Evolutionary conservation across 352 stramenopile species (phyloP), one percentile per base, ranked within the genome.

Genomic region (Elongisporangium prolatum): DNA sequence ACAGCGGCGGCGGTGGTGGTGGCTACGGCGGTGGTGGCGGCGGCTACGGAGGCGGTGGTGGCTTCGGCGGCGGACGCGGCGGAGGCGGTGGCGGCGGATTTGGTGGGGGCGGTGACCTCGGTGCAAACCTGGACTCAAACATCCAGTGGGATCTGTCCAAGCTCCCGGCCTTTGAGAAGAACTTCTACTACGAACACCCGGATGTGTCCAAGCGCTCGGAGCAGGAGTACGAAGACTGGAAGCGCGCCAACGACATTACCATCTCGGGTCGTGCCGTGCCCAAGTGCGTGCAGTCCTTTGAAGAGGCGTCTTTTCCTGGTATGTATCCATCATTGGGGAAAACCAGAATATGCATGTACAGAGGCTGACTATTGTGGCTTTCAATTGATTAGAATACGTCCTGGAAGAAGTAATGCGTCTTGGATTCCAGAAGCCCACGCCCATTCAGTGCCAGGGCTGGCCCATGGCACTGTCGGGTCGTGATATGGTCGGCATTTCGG

Each of bases 161-260:
- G 65, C 79, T 99, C 10, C 93, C 96, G 1, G 82, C 94, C 18
- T 99, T 99, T 65, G 96, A 99, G 72, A 99, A 99, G 75, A 98
- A 99, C 70, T 99, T 99, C 65, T 99, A 99, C 91, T 93, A 96
- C 61, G 90, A 99, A 75, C 98, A 99, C 79, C 97, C 97, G 17
- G 94, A 98, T 62, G 97, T 99, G 21, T 89, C 88, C 5, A 80
- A 78, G n/a, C 85, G 97, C 54, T 79, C 86, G 21, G 87, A 97
- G 20, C 58, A 86, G 10, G 96, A 99, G 51, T 93, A 96, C 52
- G 80, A 96, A 7, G 67, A 77, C 3, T 99, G 93, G 93, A 93
- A 97, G 63, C 81, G 75, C 21, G 85, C 97, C 17, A 89, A 99
- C 61, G 76, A 97, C 63, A 99, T 99, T 61, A 92, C 85, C 13